Percentiles rank a stretch among this genome's conserved stretches.
Evolutionary conservation across 2,329 filamentous ascomycete species (phyloP).

Genomic region (Verruconis gallopava): DNA sequence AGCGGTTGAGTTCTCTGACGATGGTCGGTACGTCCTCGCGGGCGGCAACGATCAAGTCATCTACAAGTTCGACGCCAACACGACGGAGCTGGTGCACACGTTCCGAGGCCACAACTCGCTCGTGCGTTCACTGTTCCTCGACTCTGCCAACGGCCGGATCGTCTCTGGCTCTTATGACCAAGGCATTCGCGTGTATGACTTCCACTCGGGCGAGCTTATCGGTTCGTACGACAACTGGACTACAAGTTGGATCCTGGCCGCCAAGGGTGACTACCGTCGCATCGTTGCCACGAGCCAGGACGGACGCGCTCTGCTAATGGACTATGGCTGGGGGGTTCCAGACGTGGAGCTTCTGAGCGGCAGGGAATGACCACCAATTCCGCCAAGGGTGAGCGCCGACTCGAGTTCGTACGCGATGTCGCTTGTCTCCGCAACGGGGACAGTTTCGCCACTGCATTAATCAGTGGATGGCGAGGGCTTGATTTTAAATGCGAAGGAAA

Average conservation of each 20-base stretch:
- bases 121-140: slow-evolving; percentile 81
- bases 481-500: no score
- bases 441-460: no score
- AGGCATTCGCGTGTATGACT: slow-evolving; percentile 89
- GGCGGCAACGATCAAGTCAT: slow-evolving; percentile 94
- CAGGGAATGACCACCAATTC: no score
- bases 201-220: slow-evolving; percentile 63
- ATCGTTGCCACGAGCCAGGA: slow-evolving; percentile 94
- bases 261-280: slow-evolving; percentile 87
- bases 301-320: slow-evolving; percentile 81
- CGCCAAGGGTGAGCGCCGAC: no score
- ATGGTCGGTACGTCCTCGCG: slow-evolving; percentile 83
- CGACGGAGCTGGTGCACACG: slow-evolving; percentile 67
- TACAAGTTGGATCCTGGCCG: slow-evolving; percentile 88
- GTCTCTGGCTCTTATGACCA: slow-evolving; percentile 91
- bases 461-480: no score
- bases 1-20: slow-evolving; percentile 90
- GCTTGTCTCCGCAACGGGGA: no score
- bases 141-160: slow-evolving; percentile 72
- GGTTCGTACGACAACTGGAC: slow-evolving; percentile 92
- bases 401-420: no score
- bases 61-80: slow-evolving; percentile 90
- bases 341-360: slow-evolving; percentile 36
- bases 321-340: slow-evolving; percentile 59
- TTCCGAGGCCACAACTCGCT: slow-evolving; percentile 74